Evolutionary conservation across 306 rosid genomes (phyloP), one percentile per base, ranked within the genome.

Genomic region (Boehmeria nivea): DNA sequence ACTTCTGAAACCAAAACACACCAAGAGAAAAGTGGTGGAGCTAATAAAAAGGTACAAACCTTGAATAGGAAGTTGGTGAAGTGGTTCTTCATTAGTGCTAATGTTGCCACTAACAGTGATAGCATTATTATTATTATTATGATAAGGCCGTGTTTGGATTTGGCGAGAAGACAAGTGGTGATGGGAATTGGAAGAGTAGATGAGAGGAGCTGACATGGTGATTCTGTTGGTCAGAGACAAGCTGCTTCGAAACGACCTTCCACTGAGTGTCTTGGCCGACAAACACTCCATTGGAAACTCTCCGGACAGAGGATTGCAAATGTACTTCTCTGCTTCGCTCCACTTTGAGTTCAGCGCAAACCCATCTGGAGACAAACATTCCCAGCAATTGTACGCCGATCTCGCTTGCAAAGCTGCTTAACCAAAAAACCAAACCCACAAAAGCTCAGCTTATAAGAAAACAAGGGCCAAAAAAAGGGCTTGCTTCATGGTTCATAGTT

Each of bases 321-420:
- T 91, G 49, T 87, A 91, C 34, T 77, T 91, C 69, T 91, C 99
- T 57, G 99, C 99, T 59, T 91, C 99, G 52, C 81, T 84, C 99
- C 99, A 91, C 71, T 91, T 91, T 4, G 99, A 84, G 70, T 91
- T 85, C 65, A 91, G 70, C 43, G 93, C 86, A 78, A 87, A 82
- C 72, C 96, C 95, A 36, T 91, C 96, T 52, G 95, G 95, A 0
- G 96, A 87, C 55, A 57, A 76, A 20, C 80, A 77, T 38, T 85
- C 96, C 95, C 93, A 87, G 60, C 81, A 81, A 51, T 60, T 69
- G 31, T 75, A 72, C 5, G 70, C 67, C 25, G 94, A 71, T 56
- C 88, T 87, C 54, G 80, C 84, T 67, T 91, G 96, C 74, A 91
- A 79, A 62, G 93, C 99, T 91, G 78, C 26, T n/a, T n/a, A n/a